Percentiles rank a stretch among this genome's conserved stretches.
Evolutionary conservation across 352 stramenopile genomes (phyloP).

Genomic region (Phytophthora syringae): DNA sequence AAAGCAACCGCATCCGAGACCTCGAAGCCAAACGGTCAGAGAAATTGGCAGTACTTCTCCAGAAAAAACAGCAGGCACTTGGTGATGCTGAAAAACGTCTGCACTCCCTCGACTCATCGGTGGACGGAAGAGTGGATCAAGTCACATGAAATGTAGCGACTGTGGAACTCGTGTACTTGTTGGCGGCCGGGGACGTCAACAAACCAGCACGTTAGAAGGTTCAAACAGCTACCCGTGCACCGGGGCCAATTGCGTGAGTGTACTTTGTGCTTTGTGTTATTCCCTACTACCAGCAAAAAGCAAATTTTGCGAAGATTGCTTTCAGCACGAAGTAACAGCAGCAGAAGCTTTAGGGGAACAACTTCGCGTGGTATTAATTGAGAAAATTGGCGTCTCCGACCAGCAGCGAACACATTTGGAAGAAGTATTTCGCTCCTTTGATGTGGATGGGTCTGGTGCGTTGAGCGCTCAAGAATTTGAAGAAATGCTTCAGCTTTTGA

Average conservation of each 20-base stretch:
- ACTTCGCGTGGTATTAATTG: conserved; percentile 66
- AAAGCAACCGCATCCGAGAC: conserved; percentile 55
- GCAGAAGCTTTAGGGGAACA: conserved; percentile 62
- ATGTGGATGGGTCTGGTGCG: conserved; percentile 65
- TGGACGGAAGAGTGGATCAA: conserved; percentile 71
- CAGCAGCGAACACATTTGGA: conserved; percentile 48
- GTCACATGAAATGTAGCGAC: conserved; percentile 61
- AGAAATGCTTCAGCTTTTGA: conserved; percentile 49
- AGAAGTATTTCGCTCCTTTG: conserved; percentile 59
- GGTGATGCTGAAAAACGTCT: conserved; percentile 57
- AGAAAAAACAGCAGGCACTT: conserved; percentile 64
- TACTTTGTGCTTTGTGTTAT: conserved; percentile 68
- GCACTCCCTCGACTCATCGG: conserved; percentile 74
- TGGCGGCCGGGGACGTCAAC: conserved; percentile 28
- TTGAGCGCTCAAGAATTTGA: conserved; percentile 68
- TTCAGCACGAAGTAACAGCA: conserved; percentile 60
- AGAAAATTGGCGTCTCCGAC: conserved; percentile 59
- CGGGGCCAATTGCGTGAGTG: conserved; percentile 65
- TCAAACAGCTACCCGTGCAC: conserved; percentile 37
- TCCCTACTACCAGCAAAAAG: conserved; percentile 45
- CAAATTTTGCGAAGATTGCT: conserved; percentile 82
- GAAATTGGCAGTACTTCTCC: conserved; percentile 48
- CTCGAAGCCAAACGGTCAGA: conserved; percentile 69
- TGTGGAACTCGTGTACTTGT: conserved; percentile 51
- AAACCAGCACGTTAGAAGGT: neutral